Evolutionary conservation across 1,284 basidiomycete genomes (phyloP), one percentile per base, ranked within the genome.

Genomic region (Phellinidium pouzarii): DNA sequence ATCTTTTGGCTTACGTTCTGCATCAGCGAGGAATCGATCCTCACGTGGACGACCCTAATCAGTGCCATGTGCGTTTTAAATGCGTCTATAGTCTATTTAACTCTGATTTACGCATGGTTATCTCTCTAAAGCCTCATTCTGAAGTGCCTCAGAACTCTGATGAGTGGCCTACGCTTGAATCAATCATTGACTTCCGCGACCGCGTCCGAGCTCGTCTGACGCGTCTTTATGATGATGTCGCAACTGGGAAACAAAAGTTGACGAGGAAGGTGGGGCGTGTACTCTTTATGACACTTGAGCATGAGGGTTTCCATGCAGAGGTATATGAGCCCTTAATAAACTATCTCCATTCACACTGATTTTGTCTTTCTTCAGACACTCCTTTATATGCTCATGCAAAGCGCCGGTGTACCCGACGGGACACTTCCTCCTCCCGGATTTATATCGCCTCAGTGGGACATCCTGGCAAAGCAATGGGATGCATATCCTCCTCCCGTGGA

Each of bases 1-100:
- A 31, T 9, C 17, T 38, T 26, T 22, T 40, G 29, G 42, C 6
- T 5, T 41, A 38, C 22, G 34, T 37, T 46, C 36, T 44, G 54
- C 60, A 63, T 9, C 65, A 94, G 82, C 83, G 95, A 36, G 95
- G 95, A 4, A 97, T 99, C 59, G 96, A 99, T 63, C 96, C 95
- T 0, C 84, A 88, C 62, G 91, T 95, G 36, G 89, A 95, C 57
- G 88, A 94, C 64, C 91, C 92, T 0, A 83, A 78, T 1, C 71
- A 85, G 62, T 89, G 88, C 58, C 91, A 94, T 64, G 88, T 91
- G 65, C 54, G 82, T 72, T 6, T 36, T 9, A 34, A 43, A 23
- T 3, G 19, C 42, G 44, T 23, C 11, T 12, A 43, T 59, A 25
- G 12, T 43, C 11, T 45, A 8, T 17, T 43, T 6, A 29, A 46